A percentile compares a stretch with the other conserved stretches of the same genome.
phyloP scores from a whole-genome alignment of 768 basidiomycete species.

The Boletus speciosus region DNA sequence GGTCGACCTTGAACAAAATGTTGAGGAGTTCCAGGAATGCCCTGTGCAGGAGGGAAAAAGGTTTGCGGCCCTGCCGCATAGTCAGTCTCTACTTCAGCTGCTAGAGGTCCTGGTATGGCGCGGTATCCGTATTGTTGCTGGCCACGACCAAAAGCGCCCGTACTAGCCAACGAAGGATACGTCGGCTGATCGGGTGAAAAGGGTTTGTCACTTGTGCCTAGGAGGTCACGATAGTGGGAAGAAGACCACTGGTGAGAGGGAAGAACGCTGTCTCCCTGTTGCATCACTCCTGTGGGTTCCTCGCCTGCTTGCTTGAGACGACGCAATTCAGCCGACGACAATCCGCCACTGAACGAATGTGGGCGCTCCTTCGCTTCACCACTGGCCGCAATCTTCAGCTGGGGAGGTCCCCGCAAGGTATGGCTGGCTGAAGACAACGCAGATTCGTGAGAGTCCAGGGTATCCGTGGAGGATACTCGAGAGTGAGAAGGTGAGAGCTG shows the following conservation, averaged over 20 bases:
- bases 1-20: conserved; percentile 53
- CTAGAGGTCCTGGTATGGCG: conserved; percentile 31
- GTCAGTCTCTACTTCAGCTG: conserved; percentile 39
- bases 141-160: conserved; percentile 45
- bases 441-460: conserved; percentile 59
- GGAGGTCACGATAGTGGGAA: conserved; percentile 46
- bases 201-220: conserved; percentile 40
- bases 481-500: conserved; percentile 68
- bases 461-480: conserved; percentile 80
- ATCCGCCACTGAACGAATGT: conserved; percentile 76
- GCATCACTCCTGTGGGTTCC: conserved; percentile 28
- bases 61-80: conserved; percentile 57
- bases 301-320: conserved; percentile 71
- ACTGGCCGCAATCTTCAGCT: conserved; percentile 49
- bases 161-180: conserved; percentile 68
- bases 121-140: conserved; percentile 53
- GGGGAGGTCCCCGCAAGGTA: conserved; percentile 51
- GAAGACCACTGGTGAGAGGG: conserved; percentile 50
- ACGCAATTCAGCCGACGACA: conserved; percentile 70
- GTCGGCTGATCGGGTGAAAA: conserved; percentile 41
- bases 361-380: conserved; percentile 71
- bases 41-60: conserved; percentile 45
- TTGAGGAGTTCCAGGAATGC: conserved; percentile 38
- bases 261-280: conserved; percentile 35
- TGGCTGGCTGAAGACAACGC: conserved; percentile 50